phyloP scores from a whole-genome alignment of 257 asterid genomes.

The Penstemon eatonii region DNA sequence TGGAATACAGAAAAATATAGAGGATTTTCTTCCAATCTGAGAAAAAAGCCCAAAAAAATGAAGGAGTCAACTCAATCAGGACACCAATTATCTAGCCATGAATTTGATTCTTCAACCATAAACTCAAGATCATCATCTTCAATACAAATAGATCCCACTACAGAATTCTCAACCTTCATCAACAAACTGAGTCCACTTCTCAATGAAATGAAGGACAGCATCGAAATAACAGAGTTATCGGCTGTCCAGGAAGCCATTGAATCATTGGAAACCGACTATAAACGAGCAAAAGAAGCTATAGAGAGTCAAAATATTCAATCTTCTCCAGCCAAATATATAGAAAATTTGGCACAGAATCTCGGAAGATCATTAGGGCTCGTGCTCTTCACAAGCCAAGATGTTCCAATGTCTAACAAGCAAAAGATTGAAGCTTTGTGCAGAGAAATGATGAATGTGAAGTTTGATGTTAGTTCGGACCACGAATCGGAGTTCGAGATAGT shows the following conservation, averaged over 20 bases:
- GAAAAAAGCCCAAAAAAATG: conserved; percentile 24
- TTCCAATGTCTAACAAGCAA: conserved; percentile 46
- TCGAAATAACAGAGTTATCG: conserved; percentile 35
- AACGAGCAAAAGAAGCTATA: conserved; percentile 44
- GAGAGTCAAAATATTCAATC: conserved; percentile 32
- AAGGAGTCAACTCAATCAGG: conserved; percentile 30
- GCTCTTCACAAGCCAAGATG: conserved; percentile 71
- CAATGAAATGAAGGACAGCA: conserved; percentile 47
- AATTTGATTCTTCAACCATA: conserved; percentile 40
- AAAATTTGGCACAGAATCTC: conserved; percentile 54
- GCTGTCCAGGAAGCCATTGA: conserved; percentile 60
- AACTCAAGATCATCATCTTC: conserved; percentile 54
- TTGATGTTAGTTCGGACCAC: conserved; percentile 41
- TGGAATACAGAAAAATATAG: too few species aligned
- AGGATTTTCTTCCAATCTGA: not conserved
- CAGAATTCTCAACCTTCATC: conserved; percentile 57
- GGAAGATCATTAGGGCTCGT: conserved; percentile 84
- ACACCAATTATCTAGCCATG: conserved; percentile 26
- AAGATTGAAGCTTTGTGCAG: conserved; percentile 58
- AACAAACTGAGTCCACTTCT: conserved; percentile 65
- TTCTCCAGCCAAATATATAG: conserved; percentile 60
- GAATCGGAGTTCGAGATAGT: conserved; percentile 42
- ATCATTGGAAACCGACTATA: conserved; percentile 63
- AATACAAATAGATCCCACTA: conserved; percentile 40
- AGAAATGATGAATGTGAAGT: conserved; percentile 67